Percentiles rank a stretch among this genome's conserved stretches.
These are phyloP conservation scores for Dorcoceras hygrometricum DNA, from an alignment of 257 asterid genomes.

Conservation along the genomic window DNA sequence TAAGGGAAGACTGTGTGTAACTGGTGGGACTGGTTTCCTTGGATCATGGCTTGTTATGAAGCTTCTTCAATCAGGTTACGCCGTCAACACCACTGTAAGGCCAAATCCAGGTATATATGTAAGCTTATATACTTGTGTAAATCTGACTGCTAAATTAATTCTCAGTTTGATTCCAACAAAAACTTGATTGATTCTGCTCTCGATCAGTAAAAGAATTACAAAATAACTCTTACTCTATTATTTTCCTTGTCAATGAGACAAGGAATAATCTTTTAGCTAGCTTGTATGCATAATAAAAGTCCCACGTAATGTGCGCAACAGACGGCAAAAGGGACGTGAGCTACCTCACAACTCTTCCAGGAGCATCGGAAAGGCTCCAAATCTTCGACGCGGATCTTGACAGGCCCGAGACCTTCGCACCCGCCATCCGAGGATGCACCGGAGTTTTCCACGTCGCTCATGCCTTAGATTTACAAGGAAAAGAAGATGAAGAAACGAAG, in stretches of 20 bases:
- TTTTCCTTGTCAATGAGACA: too few relatives aligned
- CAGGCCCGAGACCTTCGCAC: slow-evolving; percentile 10
- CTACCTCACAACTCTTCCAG: slow-evolving; percentile 16
- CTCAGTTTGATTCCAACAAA: neutral
- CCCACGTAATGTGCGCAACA: too few relatives aligned
- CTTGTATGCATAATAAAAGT: too few relatives aligned
- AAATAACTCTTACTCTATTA: too few relatives aligned
- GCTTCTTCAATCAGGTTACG: slow-evolving; percentile 31
- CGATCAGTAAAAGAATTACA: too few relatives aligned
- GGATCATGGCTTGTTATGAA: slow-evolving; percentile 31
- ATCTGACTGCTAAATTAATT: too few relatives aligned
- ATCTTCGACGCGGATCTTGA: slow-evolving; percentile 20
- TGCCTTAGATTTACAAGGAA: neutral
- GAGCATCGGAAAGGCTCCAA: slow-evolving; percentile 23
- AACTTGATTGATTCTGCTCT: neutral
- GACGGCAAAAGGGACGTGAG: neutral
- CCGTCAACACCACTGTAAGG: slow-evolving; percentile 30
- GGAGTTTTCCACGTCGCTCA: slow-evolving; percentile 24
- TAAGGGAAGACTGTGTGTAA: slow-evolving; percentile 27
- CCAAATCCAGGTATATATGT: slow-evolving; percentile 13
- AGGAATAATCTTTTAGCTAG: too few relatives aligned
- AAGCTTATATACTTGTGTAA: neutral
- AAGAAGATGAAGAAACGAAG: neutral
- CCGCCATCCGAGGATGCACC: slow-evolving; percentile 17
- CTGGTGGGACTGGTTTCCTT: slow-evolving; percentile 35